phyloP scores from a whole-genome alignment of 176 grass and related monocot genomes.

The Dendrocalamus sinicus region DNA sequence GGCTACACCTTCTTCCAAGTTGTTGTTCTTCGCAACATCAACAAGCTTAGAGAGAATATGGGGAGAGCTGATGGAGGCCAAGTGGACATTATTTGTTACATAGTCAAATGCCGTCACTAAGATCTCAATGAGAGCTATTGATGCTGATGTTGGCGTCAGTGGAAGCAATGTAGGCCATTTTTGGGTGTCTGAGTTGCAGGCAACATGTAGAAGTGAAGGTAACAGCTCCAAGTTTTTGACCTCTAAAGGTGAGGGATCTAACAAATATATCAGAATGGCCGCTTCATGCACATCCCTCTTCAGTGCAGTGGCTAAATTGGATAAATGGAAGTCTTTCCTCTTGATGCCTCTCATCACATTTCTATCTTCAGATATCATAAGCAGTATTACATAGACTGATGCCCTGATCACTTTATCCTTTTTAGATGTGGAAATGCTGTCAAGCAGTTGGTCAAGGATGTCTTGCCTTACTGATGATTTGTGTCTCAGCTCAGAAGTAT shows the following conservation, averaged over 20 bases:
- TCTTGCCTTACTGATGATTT: constrained; percentile 65
- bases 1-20: constrained; percentile 83
- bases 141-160: constrained; percentile 91
- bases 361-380: constrained; percentile 95
- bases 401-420: constrained; percentile 82
- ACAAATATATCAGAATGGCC: constrained; percentile 91
- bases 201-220: constrained; percentile 81
- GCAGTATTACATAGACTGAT: constrained; percentile 75
- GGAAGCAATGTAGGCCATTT: constrained; percentile 62
- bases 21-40: constrained; percentile 81
- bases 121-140: constrained; percentile 95
- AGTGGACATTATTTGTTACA: constrained; percentile 96
- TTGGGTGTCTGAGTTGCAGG: constrained; percentile 66
- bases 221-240: constrained; percentile 84
- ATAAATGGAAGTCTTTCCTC: constrained; percentile 75
- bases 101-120: constrained; percentile 98
- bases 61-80: constrained; percentile 82
- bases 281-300: constrained; percentile 94
- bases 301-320: constrained; percentile 76
- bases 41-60: constrained; percentile 79
- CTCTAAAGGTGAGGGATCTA: constrained; percentile 88
- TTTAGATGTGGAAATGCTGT: constrained; percentile 77
- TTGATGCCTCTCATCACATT: constrained; percentile 91
- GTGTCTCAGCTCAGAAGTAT: constrained; percentile 61
- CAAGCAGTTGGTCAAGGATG: constrained; percentile 84